phyloP scores from a whole-genome alignment of 2,329 filamentous ascomycete species.

The Claviceps maximensis region DNA sequence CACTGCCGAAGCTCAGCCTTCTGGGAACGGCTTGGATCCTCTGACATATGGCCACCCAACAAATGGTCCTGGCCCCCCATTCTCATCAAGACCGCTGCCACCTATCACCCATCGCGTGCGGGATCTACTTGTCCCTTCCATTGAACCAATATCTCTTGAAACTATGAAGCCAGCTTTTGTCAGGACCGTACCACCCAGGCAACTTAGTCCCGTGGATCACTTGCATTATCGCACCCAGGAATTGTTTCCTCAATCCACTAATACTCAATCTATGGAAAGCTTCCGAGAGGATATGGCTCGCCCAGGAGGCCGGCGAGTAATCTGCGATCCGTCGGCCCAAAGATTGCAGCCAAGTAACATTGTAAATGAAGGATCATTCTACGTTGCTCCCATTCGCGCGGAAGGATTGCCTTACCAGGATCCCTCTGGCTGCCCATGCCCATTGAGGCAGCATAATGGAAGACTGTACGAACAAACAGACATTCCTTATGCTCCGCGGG shows the following conservation, averaged over 20 bases:
- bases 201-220: conserved; percentile 11
- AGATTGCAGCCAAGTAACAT: not conserved
- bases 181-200: conserved; percentile 18
- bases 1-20: not conserved
- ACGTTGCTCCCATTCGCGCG: not conserved
- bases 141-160: conserved; percentile 29
- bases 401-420: not conserved
- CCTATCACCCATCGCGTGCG: conserved; percentile 14
- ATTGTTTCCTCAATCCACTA: conserved; percentile 9
- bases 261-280: conserved; percentile 1
- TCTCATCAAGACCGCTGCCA: conserved; percentile 8
- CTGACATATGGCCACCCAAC: conserved; percentile 10
- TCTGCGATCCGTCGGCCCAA: conserved; percentile 7
- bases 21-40: conserved; percentile 15
- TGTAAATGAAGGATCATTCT: conserved; percentile 1
- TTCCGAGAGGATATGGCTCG: not conserved
- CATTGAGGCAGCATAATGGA: conserved; percentile 4
- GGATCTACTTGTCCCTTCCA: conserved; percentile 33
- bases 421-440: not conserved
- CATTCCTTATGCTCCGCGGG: conserved; percentile 9
- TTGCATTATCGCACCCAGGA: conserved; percentile 7
- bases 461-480: conserved; percentile 9
- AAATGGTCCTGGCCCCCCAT: conserved; percentile 9
- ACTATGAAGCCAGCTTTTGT: conserved; percentile 22
- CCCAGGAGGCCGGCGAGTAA: conserved; percentile 6